Evolutionary conservation across 2,329 filamentous ascomycete genomes (phyloP), one percentile per base, ranked within the genome.

Genomic region (Colletotrichum sp.): DNA sequence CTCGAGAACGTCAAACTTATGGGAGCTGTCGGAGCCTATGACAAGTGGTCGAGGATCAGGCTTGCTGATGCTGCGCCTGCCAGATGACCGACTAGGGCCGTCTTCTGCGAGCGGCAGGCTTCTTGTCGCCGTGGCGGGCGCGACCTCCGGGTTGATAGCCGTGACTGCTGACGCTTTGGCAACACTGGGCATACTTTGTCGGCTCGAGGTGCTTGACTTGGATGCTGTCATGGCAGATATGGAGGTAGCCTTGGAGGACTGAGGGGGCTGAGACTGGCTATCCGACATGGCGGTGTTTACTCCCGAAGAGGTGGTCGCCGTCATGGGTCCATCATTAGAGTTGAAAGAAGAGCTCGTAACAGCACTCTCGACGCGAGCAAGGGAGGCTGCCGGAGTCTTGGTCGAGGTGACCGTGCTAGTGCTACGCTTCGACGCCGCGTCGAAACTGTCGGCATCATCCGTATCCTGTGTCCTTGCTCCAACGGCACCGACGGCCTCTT

Each of bases 401-500:
- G 88, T 85, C 8, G 83, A 82, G 61, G 86, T 85, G 22, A 85
- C 85, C 22, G 84, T 82, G 74, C 82, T 83, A 2, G 86, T 85
- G 67, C 85, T 87, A 77, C 85, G 87, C 77, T 85, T 86, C 4
- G 87, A 87, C 2, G 79, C 78, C 55, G 80, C 80, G 74, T 91
- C 84, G 76, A 88, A 80, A 84, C 84, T 79, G 81, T 88, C 83
- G 79, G 83, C 78, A 80, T 90, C 83, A 80, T 89, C 82, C 80
- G 84, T 80, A 79, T 87, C 81, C 75, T 88, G 84, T 67, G 68
- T 80, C 60, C 75, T 84, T 39, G 85, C 85, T 77, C 91, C 93
- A 59, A 89, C 91, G 16, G 89, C 94, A 19, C 93, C 94, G n/a
- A 98, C 95, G 0, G 93, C 96, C 72, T 95, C 95, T 82, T 93